Evolutionary conservation across 2,329 filamentous ascomycete species (phyloP).

Genomic region (Apiospora arundinis): DNA sequence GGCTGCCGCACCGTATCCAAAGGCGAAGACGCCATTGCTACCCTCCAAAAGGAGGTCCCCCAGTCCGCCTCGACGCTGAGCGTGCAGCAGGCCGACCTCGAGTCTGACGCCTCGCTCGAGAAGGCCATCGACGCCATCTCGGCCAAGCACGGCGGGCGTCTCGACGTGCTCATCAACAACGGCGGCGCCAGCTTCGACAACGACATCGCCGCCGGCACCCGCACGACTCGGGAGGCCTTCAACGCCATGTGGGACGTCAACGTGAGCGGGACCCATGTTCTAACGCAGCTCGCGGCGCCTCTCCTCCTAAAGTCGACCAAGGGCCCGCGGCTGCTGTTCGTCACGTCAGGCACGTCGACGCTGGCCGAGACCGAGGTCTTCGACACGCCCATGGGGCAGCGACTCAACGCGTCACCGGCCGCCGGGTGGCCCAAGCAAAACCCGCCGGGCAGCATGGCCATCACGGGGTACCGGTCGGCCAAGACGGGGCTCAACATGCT

Average conservation of each 20-base stretch:
- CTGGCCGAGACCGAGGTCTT: conserved; percentile 36
- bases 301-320: conserved; percentile 50
- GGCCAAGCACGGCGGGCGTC: conserved; percentile 51
- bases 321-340: conserved; percentile 55
- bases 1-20: conserved; percentile 59
- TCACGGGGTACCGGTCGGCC: conserved; percentile 42
- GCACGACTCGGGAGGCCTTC: conserved; percentile 46
- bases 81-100: conserved; percentile 59
- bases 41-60: conserved; percentile 48
- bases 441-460: conserved; percentile 23
- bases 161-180: conserved; percentile 64
- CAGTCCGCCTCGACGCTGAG: conserved; percentile 49
- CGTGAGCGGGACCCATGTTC: conserved; percentile 51
- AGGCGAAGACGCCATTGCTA: conserved; percentile 52
- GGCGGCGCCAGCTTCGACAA: conserved; percentile 56
- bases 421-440: conserved; percentile 49
- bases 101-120: conserved; percentile 58
- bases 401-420: conserved; percentile 26
- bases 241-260: conserved; percentile 58
- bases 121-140: conserved; percentile 50
- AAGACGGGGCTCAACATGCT: conserved; percentile 57
- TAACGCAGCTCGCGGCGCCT: conserved; percentile 48
- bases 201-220: conserved; percentile 34
- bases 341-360: conserved; percentile 50
- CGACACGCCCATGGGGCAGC: conserved; percentile 25